A percentile compares a stretch with the other conserved stretches of the same genome.
These are phyloP conservation scores for Iris pallida DNA, from an alignment of 116 monocot genomes.

Conservation along the genomic window DNA sequence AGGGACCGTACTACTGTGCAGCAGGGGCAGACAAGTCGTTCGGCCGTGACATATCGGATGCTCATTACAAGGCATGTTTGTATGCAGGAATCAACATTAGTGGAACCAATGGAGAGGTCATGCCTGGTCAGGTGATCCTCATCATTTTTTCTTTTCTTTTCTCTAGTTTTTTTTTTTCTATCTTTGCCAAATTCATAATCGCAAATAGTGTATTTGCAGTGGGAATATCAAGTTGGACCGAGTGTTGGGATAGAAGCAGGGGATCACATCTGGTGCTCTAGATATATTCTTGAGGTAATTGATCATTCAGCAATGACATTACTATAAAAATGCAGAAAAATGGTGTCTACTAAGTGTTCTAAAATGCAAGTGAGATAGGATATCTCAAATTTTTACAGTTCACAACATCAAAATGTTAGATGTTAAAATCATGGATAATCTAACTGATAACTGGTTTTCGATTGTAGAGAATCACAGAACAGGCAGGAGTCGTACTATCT, in stretches of 20 bases:
- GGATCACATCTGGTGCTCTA: slow-evolving; percentile 84
- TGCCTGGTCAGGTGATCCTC: slow-evolving; percentile 80
- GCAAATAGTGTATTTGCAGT: slow-evolving; percentile 33
- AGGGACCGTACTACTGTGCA: slow-evolving; percentile 98
- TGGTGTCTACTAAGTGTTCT: background rate
- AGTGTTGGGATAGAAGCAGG: slow-evolving; percentile 89
- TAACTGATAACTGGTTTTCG: background rate
- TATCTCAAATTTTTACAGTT: no score
- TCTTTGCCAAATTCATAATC: background rate
- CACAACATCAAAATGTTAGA: no score
- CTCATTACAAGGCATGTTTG: slow-evolving; percentile 94
- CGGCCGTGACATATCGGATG: slow-evolving; percentile 94
- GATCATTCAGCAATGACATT: background rate
- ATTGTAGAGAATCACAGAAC: slow-evolving; percentile 83
- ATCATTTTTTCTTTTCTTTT: background rate
- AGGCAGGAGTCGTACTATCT: slow-evolving; percentile 75
- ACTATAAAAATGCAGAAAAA: background rate
- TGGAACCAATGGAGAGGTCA: slow-evolving; percentile 93
- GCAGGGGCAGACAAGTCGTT: slow-evolving; percentile 95
- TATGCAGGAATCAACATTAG: slow-evolving; percentile 97
- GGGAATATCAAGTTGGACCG: slow-evolving; percentile 98
- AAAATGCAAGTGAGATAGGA: no score
- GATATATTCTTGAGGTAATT: slow-evolving; percentile 91
- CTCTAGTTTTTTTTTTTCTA: background rate
- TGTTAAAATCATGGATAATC: background rate